Base-by-base conservation (phyloP, 2,329 filamentous ascomycete species). In the Fusarium buxicola region DNA sequence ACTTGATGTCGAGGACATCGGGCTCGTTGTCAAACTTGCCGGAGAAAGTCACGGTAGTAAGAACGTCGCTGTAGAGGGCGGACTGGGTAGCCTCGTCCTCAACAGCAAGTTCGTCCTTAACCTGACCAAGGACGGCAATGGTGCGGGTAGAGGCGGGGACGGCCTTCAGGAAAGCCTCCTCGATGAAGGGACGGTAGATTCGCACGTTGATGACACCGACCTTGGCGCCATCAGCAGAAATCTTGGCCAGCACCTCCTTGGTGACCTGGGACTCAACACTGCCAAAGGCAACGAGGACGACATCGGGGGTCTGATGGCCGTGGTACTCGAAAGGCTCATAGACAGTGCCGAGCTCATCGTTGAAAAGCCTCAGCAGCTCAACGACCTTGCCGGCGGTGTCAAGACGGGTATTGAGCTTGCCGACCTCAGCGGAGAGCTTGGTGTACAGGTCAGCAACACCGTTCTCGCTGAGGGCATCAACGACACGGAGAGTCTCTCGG, bases 281-380 rank as follows among this genome's bases (percentile, higher is more conserved):
- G 68, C 95, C 95, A 70, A 99, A 97, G 39, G 92, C 91, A 27
- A 98, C 93, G 30, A 98, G 81, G 13, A 99, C 92, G 9, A 89
- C 88, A 65, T 94, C 91, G 5, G 95, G 87, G 38, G 87, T 81
- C 44, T 86, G 81, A 74, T 98, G 92, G 21, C 95, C 95, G 71
- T 90, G 86, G 80, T 99, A 99, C 79, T 99, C 95, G 70, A 98
- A 99, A 7, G 92, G 87, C 71, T 89, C 86, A 76, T 99, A 99
- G 66, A 94, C 89, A 39, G 95, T 98, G 56, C 94, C 95, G 21
- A 99, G 88, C 80, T 98, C 93, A 62, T 88, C 87, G 77, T 98
- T 99, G 79, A 96, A 89, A 18, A 89, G 84, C 63, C 86, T 84
- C 46, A 96, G 81, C 8, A 94, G 80, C 67, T 87, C 87, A 39